A percentile compares a stretch with the other conserved stretches of the same genome.
Conservation (phyloP, 139 green algal genomes). For the Chlorella sp. region DNA sequence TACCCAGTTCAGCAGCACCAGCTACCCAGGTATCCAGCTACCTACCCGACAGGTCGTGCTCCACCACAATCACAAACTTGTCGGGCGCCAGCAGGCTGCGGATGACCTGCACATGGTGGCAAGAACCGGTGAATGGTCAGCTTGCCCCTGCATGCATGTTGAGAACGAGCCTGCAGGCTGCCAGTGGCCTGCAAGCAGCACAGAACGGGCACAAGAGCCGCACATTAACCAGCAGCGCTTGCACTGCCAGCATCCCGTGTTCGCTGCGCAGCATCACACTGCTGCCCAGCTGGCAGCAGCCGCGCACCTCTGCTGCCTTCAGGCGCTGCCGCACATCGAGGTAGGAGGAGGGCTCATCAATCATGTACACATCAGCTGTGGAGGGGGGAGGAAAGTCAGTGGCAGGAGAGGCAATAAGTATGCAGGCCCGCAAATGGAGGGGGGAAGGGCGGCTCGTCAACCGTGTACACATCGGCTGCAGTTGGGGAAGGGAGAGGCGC, state of each 20-base stretch:
- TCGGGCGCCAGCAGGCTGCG: conserved; percentile 77
- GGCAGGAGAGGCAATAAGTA: no score
- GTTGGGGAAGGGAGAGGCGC: not conserved
- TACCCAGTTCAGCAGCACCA: no score
- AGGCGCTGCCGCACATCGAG: conserved; percentile 97
- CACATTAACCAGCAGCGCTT: no score
- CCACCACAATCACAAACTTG: conserved; percentile 97
- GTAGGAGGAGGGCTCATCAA: conserved; percentile 98
- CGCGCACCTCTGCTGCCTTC: conserved; percentile 85
- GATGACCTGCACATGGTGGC: conserved; percentile 76
- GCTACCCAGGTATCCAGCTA: not conserved
- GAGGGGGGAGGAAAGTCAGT: not conserved
- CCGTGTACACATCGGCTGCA: conserved; percentile 87
- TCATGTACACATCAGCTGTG: conserved; percentile 97
- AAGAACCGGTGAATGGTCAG: no score
- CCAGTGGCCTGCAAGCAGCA: no score
- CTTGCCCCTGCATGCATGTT: no score
- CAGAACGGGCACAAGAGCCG: no score
- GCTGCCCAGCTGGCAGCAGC: no score
- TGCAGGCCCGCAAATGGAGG: not conserved
- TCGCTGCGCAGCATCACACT: no score
- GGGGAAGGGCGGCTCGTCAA: conserved; percentile 87
- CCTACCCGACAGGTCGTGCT: conserved; percentile 73
- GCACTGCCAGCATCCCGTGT: no score
- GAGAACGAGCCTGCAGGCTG: no score